Evolutionary conservation across 176 grass and related monocot genomes (phyloP), one percentile per base, ranked within the genome.

Genomic region (Chrysopogon serrulatus): DNA sequence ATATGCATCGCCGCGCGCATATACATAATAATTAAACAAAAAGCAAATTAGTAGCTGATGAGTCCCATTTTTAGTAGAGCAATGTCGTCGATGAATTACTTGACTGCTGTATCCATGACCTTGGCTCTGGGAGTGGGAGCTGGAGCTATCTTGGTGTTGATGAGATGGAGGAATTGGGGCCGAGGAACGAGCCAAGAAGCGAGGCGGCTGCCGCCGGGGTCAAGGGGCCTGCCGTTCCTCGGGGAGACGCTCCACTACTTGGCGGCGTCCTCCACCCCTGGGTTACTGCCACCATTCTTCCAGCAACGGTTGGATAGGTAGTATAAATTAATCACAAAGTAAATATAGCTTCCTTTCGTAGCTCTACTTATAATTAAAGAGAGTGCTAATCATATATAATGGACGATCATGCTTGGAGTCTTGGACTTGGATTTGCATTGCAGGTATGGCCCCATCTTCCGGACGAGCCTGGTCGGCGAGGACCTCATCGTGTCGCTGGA

Each of bases 361-460:
- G n/a, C n/a, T n/a, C n/a, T n/a, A n/a, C n/a, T n/a, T n/a, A n/a
- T 14, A 43, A 14, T 43, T 4, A 14, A 43, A 43, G 42, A 4
- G 4, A 43, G n/a, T n/a, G n/a, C n/a, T n/a, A n/a, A n/a, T n/a
- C n/a, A n/a, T n/a, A n/a, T n/a, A n/a, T n/a, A n/a, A n/a, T n/a
- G n/a, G n/a, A n/a, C n/a, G n/a, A n/a, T n/a, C n/a, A n/a, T n/a
- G n/a, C n/a, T 14, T 43, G 40, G 19, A 53, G 49, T 53, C 4
- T 34, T 21, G n/a, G n/a, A n/a, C n/a, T n/a, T n/a, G n/a, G n/a
- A n/a, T n/a, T n/a, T n/a, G n/a, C n/a, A n/a, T n/a, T 53, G 35
- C 74, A 94, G 92, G 56, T 91, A 91, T 3, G 89, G 92, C 0
- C 79, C 79, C 5, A 74, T 94, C 41, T 94, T 94, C 65, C 81